These are phyloP conservation scores for Candida silvicultrix DNA, from an alignment of 805 yeast species.

Conservation along the genomic window DNA sequence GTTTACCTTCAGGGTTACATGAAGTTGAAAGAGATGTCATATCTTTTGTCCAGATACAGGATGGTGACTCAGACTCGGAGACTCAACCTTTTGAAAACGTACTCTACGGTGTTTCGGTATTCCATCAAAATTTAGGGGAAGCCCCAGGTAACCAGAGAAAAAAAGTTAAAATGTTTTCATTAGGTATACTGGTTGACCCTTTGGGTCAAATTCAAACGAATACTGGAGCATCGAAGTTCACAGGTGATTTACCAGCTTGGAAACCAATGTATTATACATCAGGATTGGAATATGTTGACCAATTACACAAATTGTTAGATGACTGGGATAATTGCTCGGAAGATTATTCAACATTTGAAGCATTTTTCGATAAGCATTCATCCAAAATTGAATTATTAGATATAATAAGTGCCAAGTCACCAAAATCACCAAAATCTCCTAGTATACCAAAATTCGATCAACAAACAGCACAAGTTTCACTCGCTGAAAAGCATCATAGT, in stretches of 20 bases:
- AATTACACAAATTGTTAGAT: slow-evolving; percentile 24
- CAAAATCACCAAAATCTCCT: slow-evolving; percentile 9
- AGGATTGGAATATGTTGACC: slow-evolving; percentile 37
- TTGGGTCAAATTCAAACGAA: slow-evolving; percentile 12
- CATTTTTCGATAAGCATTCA: slow-evolving; percentile 16
- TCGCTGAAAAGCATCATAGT: slow-evolving; percentile 8
- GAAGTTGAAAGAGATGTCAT: slow-evolving; percentile 43
- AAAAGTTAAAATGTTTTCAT: slow-evolving; percentile 53
- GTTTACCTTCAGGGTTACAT: slow-evolving; percentile 69
- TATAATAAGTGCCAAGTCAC: slow-evolving; percentile 5
- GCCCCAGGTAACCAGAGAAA: slow-evolving; percentile 27
- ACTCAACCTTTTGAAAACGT: slow-evolving; percentile 14
- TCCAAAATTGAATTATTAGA: slow-evolving; percentile 8
- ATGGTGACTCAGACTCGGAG: slow-evolving; percentile 8
- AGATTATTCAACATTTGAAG: slow-evolving; percentile 18
- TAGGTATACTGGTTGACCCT: slow-evolving; percentile 55
- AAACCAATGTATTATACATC: slow-evolving; percentile 33
- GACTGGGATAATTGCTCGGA: slow-evolving; percentile 12
- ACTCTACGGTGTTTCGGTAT: slow-evolving; percentile 46
- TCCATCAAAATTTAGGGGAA: slow-evolving; percentile 35
- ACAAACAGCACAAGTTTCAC: background rate
- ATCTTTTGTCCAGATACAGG: slow-evolving; percentile 37
- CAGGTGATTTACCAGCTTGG: slow-evolving; percentile 25
- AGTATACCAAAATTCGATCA: background rate
- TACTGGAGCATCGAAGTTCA: slow-evolving; percentile 3